Percentiles rank a stretch among this genome's conserved stretches.
These are phyloP conservation scores for Termitomyces sp. DNA, from an alignment of 1,284 basidiomycete species.

Conservation along the genomic window DNA sequence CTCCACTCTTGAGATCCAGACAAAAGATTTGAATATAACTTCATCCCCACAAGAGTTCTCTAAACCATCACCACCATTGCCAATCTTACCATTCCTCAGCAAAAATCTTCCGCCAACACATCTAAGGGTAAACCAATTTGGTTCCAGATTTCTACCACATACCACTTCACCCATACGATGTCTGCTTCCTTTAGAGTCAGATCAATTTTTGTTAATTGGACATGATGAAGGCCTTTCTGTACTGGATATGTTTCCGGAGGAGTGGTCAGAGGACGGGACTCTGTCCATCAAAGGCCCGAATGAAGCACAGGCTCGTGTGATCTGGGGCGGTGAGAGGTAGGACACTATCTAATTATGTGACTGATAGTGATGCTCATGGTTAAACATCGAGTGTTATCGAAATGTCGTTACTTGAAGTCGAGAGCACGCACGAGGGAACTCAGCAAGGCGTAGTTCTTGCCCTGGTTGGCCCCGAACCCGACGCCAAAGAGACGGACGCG, in stretches of 20 bases:
- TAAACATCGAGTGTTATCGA: slow-evolving; percentile 55
- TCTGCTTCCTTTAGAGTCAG: slow-evolving; percentile 60
- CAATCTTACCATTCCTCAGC: slow-evolving; percentile 42
- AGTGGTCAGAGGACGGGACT: slow-evolving; percentile 47
- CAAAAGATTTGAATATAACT: slow-evolving; percentile 32
- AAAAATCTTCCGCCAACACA: slow-evolving; percentile 54
- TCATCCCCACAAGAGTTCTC: slow-evolving; percentile 21
- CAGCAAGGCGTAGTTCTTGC: slow-evolving; percentile 72
- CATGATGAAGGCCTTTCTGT: slow-evolving; percentile 74
- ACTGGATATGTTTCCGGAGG: slow-evolving; percentile 70
- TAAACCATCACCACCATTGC: slow-evolving; percentile 30
- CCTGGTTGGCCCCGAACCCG: slow-evolving; percentile 58
- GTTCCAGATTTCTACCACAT: slow-evolving; percentile 80
- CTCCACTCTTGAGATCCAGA: slow-evolving; percentile 40
- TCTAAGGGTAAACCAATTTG: slow-evolving; percentile 67
- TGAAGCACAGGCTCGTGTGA: slow-evolving; percentile 58
- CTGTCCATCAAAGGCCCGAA: slow-evolving; percentile 55
- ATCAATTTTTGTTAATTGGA: slow-evolving; percentile 64
- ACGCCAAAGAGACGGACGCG: slow-evolving; percentile 46
- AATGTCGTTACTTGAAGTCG: slow-evolving; percentile 67
- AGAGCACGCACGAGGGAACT: slow-evolving; percentile 51
- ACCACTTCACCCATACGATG: slow-evolving; percentile 66
- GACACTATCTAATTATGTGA: slow-evolving; percentile 17
- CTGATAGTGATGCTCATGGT: background rate
- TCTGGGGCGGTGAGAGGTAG: slow-evolving; percentile 77